These are phyloP conservation scores for Colletotrichum paranaense DNA, from an alignment of 2,329 filamentous ascomycete species.

Conservation along the genomic window DNA sequence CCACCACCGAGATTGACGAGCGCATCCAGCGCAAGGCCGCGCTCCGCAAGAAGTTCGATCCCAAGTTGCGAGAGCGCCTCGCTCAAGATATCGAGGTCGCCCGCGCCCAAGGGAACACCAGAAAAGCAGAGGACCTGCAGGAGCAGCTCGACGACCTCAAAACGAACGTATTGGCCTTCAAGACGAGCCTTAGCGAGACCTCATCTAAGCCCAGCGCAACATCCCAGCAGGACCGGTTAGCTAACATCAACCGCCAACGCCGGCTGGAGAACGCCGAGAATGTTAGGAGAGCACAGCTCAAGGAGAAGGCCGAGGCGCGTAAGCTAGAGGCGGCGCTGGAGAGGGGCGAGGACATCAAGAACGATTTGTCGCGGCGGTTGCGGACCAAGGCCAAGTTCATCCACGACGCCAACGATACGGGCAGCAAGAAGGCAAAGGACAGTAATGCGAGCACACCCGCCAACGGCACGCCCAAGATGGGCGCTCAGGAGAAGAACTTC, in stretches of 20 bases:
- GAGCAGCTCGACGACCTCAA: constrained; percentile 72
- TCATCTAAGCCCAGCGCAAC: constrained; percentile 66
- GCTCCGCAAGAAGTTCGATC: constrained; percentile 73
- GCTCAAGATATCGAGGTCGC: constrained; percentile 75
- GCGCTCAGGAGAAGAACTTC: constrained; percentile 54
- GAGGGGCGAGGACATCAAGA: constrained; percentile 70
- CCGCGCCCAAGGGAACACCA: constrained; percentile 70
- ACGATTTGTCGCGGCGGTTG: constrained; percentile 71
- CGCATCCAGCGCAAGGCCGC: constrained; percentile 79
- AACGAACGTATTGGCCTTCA: constrained; percentile 79
- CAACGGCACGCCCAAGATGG: constrained; percentile 61
- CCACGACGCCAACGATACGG: constrained; percentile 67
- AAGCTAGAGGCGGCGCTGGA: constrained; percentile 71
- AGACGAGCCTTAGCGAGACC: constrained; percentile 67
- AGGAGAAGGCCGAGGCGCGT: constrained; percentile 75
- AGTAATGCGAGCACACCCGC: constrained; percentile 64
- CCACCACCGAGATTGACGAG: constrained; percentile 82
- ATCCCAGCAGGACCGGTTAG: constrained; percentile 83
- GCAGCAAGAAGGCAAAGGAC: constrained; percentile 47
- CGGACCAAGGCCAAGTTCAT: constrained; percentile 76
- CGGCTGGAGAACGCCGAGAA: constrained; percentile 86
- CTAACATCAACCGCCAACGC: constrained; percentile 86
- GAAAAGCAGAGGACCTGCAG: constrained; percentile 64
- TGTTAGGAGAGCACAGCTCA: constrained; percentile 89
- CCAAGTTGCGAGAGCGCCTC: constrained; percentile 75